Base-by-base conservation (phyloP, 176 grass and related monocot genomes). In the Oryza glaberrima region DNA sequence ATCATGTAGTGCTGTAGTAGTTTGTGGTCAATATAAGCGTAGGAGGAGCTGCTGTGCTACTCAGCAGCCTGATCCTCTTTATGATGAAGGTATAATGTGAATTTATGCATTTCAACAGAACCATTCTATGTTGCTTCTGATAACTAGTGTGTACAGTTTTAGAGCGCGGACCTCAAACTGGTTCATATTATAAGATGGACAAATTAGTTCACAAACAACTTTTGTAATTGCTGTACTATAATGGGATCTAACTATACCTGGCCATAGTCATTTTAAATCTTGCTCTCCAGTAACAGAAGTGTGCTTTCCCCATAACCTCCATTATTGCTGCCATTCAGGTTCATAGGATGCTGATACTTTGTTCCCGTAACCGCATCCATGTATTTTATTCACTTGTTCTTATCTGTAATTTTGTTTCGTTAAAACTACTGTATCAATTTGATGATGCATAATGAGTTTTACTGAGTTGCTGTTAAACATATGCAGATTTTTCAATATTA, bases 401-500 rank as follows among this genome's bases (percentile, higher is more conserved):
- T 82, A 65, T 35, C 47, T 11, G 20, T 69, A 51, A n/a, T 63
- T 69, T 1, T 36, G 5, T n/a, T 49, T 41, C 26, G 38, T 56
- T 73, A 46, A 15, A 19, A 49, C 77, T 47, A 69, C 23, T 5
- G 0, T 72, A 34, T 43, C 9, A 58, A 1, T 70, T 64, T 64
- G 13, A 25, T 40, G 16, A 11, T 30, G 38, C 68, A 30, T 36
- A 47, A 1, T 73, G 23, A 2, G 3, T 48, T 65, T 78, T 16
- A 79, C 14, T 6, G 35, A 49, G 68, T 75, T 79, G 3, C 9
- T 76, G 41, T 70, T 79, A 69, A 38, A 63, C 30, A 45, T 43
- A 19, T 76, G 75, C 85, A 91, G 89, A 77, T 72, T 32, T 1
- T 83, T 34, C 34, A 75, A 26, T 36, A 8, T 9, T 75, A 70